These are phyloP conservation scores for Sanguinoderma infundibulare DNA, from an alignment of 1,284 basidiomycete species.

Conservation along the genomic window DNA sequence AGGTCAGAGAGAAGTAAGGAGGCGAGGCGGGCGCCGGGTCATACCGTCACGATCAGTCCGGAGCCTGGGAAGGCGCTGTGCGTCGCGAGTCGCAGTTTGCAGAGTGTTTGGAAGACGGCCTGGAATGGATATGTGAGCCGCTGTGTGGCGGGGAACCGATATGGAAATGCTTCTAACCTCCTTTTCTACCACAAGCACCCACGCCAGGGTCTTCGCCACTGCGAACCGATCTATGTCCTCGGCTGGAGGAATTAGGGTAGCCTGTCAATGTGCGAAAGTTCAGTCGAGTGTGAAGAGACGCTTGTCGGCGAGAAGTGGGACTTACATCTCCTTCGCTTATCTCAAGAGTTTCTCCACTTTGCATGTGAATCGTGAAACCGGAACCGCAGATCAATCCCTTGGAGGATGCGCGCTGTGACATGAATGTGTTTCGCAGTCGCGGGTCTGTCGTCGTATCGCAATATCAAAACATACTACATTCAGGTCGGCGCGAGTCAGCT, in stretches of 20 bases:
- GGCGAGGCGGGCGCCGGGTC: background rate
- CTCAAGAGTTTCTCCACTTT: slow-evolving; percentile 55
- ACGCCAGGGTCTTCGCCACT: slow-evolving; percentile 57
- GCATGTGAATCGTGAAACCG: slow-evolving; percentile 59
- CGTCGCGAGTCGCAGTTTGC: slow-evolving; percentile 55
- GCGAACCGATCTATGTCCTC: slow-evolving; percentile 71
- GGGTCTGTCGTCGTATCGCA: background rate
- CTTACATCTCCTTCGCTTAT: slow-evolving; percentile 63
- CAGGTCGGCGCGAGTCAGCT: slow-evolving; percentile 73
- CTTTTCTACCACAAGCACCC: slow-evolving; percentile 91
- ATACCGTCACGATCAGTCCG: slow-evolving; percentile 76
- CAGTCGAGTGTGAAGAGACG: background rate
- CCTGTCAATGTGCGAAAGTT: slow-evolving; percentile 50
- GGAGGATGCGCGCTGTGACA: slow-evolving; percentile 64
- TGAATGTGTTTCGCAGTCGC: background rate
- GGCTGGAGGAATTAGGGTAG: slow-evolving; percentile 73
- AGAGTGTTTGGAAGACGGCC: slow-evolving; percentile 90
- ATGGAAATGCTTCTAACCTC: slow-evolving; percentile 57
- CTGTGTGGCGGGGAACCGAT: background rate
- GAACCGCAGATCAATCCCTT: slow-evolving; percentile 85
- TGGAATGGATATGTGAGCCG: slow-evolving; percentile 35
- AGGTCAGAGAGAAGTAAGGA: background rate
- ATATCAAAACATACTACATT: slow-evolving; percentile 63
- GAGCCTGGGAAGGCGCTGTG: slow-evolving; percentile 53
- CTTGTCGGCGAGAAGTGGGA: background rate